Conservation (phyloP, 306 rosid species). For the Rubus parviflorus region DNA sequence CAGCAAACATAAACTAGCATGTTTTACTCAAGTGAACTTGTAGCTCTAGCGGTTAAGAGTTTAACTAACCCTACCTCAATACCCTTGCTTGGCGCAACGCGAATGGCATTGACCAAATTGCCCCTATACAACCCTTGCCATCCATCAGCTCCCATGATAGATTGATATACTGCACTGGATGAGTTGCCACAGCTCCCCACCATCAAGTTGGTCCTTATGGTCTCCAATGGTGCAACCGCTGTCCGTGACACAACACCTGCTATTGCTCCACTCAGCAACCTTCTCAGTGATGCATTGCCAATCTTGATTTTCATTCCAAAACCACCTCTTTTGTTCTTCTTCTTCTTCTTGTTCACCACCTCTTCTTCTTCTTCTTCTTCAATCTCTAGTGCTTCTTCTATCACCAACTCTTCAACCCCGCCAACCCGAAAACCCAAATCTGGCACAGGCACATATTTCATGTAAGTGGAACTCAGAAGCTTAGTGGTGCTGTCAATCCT, state of each 20-base stretch:
- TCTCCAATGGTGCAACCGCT: constrained; percentile 61
- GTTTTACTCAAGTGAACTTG: background rate
- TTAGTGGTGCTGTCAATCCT: constrained; percentile 12
- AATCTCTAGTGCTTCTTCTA: constrained; percentile 20
- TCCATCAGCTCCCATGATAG: constrained; percentile 56
- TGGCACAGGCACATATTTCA: constrained; percentile 27
- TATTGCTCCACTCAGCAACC: constrained; percentile 66
- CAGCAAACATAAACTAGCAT: background rate
- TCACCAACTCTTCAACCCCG: constrained; percentile 17
- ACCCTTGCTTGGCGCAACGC: constrained; percentile 68
- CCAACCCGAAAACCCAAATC: background rate
- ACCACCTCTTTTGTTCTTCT: constrained; percentile 28
- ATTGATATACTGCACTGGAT: constrained; percentile 43
- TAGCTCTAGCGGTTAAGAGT: background rate
- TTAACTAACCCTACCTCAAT: constrained; percentile 41
- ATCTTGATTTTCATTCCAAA: constrained; percentile 49
- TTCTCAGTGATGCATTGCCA: constrained; percentile 46
- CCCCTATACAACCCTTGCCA: constrained; percentile 67
- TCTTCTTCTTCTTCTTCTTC: constrained; percentile 16
- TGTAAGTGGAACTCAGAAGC: constrained; percentile 23
- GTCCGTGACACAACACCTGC: constrained; percentile 68
- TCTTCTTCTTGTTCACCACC: constrained; percentile 10
- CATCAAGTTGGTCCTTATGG: constrained; percentile 64
- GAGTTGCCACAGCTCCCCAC: constrained; percentile 53
- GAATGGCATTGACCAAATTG: constrained; percentile 53